These are phyloP conservation scores for Boletus smithii DNA, from an alignment of 1,284 basidiomycete genomes.

Conservation along the genomic window DNA sequence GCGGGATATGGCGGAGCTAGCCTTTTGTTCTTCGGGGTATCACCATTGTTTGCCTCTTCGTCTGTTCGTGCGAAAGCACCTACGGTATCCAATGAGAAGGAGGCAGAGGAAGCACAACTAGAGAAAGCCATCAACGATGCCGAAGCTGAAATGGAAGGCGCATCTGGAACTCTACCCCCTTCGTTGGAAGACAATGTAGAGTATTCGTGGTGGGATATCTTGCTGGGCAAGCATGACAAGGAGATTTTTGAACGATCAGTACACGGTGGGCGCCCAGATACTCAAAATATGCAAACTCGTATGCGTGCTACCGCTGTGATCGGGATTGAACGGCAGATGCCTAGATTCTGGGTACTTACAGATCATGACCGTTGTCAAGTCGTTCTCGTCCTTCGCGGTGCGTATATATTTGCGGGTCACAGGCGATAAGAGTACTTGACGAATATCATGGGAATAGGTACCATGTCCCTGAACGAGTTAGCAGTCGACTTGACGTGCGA, in stretches of 20 bases:
- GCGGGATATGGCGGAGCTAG: conserved; percentile 78
- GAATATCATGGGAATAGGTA: conserved; percentile 43
- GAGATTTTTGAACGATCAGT: conserved; percentile 70
- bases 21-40: conserved; percentile 73
- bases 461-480: conserved; percentile 79
- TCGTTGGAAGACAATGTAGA: conserved; percentile 22
- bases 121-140: conserved; percentile 64
- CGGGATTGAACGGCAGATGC: conserved; percentile 69
- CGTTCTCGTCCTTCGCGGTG: conserved; percentile 69
- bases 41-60: conserved; percentile 38
- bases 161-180: conserved; percentile 33
- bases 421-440: conserved; percentile 6
- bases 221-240: conserved; percentile 71
- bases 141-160: conserved; percentile 58
- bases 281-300: conserved; percentile 35
- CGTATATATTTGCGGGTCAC: not conserved
- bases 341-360: conserved; percentile 77
- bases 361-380: conserved; percentile 70
- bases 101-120: conserved; percentile 56
- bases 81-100: conserved; percentile 38
- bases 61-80: conserved; percentile 26
- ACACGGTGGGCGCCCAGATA: conserved; percentile 27
- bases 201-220: conserved; percentile 79
- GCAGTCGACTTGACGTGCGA: conserved; percentile 82
- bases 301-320: conserved; percentile 51